Percentiles rank a stretch among this genome's conserved stretches.
phyloP scores from a whole-genome alignment of 2,329 filamentous ascomycete genomes.

The Claviceps fusiformis region DNA sequence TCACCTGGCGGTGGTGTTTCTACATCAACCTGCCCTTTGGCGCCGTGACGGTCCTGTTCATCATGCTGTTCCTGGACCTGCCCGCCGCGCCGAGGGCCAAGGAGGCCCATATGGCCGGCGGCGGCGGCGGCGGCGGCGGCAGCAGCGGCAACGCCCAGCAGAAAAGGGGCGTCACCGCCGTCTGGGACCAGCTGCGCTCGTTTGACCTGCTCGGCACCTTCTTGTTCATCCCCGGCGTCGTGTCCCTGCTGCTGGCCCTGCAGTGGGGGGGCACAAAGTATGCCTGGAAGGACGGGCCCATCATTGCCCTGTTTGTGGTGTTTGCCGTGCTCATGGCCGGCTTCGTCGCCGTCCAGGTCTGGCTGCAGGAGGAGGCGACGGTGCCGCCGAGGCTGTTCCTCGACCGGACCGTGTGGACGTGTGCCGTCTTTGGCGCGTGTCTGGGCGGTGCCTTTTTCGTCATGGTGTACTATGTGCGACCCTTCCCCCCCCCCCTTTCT shows the following conservation, averaged over 20 bases:
- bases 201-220: conserved; percentile 15
- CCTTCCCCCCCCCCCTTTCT: background rate
- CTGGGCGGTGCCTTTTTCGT: conserved; percentile 9
- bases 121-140: conserved; percentile 6
- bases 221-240: conserved; percentile 22
- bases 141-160: background rate
- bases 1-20: conserved; percentile 28
- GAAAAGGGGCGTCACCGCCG: background rate
- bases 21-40: conserved; percentile 28
- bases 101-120: background rate
- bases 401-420: conserved; percentile 14
- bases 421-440: conserved; percentile 13
- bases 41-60: conserved; percentile 18
- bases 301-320: conserved; percentile 6
- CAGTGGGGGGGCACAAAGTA: conserved; percentile 33
- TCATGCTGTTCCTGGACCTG: conserved; percentile 11
- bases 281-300: conserved; percentile 8
- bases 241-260: conserved; percentile 35
- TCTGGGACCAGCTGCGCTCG: conserved; percentile 1
- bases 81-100: background rate
- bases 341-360: conserved; percentile 22
- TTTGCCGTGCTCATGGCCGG: conserved; percentile 4
- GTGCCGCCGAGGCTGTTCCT: conserved; percentile 5
- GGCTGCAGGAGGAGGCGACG: conserved; percentile 12
- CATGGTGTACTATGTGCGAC: conserved; percentile 8